Evolutionary conservation across 208 protist species (phyloP), one percentile per base, ranked within the genome.

Genomic region (Crithidia fasciculata): DNA sequence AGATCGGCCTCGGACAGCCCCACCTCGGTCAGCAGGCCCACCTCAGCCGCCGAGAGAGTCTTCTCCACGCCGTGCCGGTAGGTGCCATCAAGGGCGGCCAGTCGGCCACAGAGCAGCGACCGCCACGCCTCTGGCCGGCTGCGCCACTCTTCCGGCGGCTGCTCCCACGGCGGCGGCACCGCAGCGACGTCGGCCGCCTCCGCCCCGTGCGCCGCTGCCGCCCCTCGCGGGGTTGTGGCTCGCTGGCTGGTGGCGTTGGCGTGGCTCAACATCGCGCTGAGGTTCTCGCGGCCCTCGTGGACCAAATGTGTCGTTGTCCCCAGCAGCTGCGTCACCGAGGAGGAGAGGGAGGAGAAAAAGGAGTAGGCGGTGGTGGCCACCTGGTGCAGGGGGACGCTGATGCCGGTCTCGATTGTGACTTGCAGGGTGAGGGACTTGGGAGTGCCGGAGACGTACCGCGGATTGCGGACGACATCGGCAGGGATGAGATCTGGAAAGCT

Each of bases 61-160:
- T 79, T 76, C 66, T 84, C 81, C 10, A 86, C 81, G 12, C 91
- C 89, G 61, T 88, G 82, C 16, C 87, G 83, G 72, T 92, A 94
- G 12, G 82, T 83, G 16, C 84, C 85, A 61, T 90, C 87, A 53
- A 93, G 75, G 13, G 67, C 65, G 9, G 83, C 78, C 8, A 94
- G 76, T 2, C 61, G 76, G 56, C 81, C 77, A 41, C 65, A 56
- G 52, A 92, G 71, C 18, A 94, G 82, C 39, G 63, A 43, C 19
- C 75, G 78, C 89, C 91, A 96, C 28, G 70, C 82, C n/a, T 84
- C 80, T 10, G 71, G 76, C 19, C 87, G 79, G 10, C 60, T 73
- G 41, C 69, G 44, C 91, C 91, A 96, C 60, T 79, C 71, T 43
- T 80, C 64, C 4, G 91, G 91, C 44, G 88, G 74, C 43, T 50